Evolutionary conservation across 2,329 filamentous ascomycete species (phyloP).

Genomic region (Cladosporium colombiae): DNA sequence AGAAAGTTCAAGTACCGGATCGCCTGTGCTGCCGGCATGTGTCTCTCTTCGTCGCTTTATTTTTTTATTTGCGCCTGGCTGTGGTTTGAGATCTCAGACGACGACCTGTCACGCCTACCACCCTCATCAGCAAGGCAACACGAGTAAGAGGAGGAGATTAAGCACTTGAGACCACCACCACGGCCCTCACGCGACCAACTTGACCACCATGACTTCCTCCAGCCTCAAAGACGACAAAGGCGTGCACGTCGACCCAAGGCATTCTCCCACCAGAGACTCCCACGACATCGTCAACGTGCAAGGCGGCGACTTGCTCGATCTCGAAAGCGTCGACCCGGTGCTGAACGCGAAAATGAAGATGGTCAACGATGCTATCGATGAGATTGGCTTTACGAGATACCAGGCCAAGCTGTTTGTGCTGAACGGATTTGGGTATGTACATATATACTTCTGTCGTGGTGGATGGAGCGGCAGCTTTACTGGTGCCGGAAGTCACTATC

Average conservation of each 20-base stretch:
- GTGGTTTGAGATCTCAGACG: neutral
- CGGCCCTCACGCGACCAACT: neutral
- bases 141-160: neutral
- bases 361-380: constrained; percentile 64
- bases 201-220: neutral
- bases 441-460: neutral
- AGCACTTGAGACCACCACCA: neutral
- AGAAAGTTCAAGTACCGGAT: neutral
- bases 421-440: constrained; percentile 59
- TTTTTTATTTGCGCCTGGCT: neutral
- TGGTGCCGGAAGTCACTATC: neutral
- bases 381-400: constrained; percentile 55
- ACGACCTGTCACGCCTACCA: neutral
- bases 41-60: neutral
- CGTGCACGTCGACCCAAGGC: neutral
- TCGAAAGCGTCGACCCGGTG: constrained; percentile 61
- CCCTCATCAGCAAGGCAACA: neutral
- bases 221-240: neutral
- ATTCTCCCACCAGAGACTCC: neutral
- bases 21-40: neutral
- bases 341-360: constrained; percentile 68
- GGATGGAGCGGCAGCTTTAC: neutral
- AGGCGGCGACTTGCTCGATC: constrained; percentile 56
- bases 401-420: constrained; percentile 62
- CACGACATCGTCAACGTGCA: neutral